A percentile compares a stretch with the other conserved stretches of the same genome.
These are phyloP conservation scores for Pisolithus tinctorius DNA, from an alignment of 768 basidiomycete species.

Conservation along the genomic window DNA sequence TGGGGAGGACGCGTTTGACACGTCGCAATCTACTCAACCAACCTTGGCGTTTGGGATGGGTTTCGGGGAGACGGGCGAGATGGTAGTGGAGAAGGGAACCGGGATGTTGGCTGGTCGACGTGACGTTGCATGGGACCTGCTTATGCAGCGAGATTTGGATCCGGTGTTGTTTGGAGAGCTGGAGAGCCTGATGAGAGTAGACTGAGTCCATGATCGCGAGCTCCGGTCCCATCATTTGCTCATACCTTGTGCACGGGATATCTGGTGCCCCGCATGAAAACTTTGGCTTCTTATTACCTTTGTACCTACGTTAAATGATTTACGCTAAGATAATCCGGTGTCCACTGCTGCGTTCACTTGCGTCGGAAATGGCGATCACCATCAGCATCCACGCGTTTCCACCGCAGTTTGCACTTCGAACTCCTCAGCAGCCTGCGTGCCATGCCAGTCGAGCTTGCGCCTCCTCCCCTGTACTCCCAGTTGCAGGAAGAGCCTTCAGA, in stretches of 20 bases:
- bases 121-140: constrained; percentile 63
- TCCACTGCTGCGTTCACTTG: too few species aligned
- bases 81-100: constrained; percentile 59
- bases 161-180: constrained; percentile 69
- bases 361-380: not conserved
- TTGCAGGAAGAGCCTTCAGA: constrained; percentile 23
- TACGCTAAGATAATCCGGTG: constrained; percentile 3
- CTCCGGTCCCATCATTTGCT: too few species aligned
- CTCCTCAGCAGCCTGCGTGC: constrained; percentile 11
- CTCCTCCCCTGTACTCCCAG: constrained; percentile 59
- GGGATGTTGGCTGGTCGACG: constrained; percentile 70
- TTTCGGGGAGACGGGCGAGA: constrained; percentile 68
- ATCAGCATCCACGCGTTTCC: too few species aligned
- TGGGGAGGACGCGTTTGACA: constrained; percentile 67
- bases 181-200: constrained; percentile 72
- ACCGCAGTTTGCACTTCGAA: not conserved
- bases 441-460: constrained; percentile 37
- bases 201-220: constrained; percentile 22
- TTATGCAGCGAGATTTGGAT: constrained; percentile 70
- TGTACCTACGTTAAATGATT: too few species aligned
- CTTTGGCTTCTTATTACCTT: too few species aligned
- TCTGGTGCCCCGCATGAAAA: too few species aligned
- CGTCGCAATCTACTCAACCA: constrained; percentile 48
- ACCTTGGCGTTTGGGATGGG: constrained; percentile 82
- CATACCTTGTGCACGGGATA: too few species aligned